Percentiles rank a stretch among this genome's conserved stretches.
phyloP scores from a whole-genome alignment of 2,329 filamentous ascomycete genomes.

The Amylocarpus encephaloides region DNA sequence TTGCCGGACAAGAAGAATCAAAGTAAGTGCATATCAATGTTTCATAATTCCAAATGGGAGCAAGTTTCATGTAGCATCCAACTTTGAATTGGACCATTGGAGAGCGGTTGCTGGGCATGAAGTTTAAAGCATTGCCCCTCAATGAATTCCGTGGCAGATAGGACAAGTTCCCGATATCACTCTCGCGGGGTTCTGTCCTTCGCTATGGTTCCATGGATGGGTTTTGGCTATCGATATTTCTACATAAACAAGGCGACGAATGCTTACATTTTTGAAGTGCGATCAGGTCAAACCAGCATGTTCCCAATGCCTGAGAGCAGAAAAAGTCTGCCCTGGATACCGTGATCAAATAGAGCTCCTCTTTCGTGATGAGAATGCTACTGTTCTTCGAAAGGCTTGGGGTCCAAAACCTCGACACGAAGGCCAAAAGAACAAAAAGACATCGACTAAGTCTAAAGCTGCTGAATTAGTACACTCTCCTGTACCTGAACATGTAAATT shows the following conservation, averaged over 20 bases:
- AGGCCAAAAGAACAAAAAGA: neutral
- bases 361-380: conserved; percentile 50
- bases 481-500: no score
- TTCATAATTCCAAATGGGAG: neutral
- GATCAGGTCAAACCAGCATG: conserved; percentile 46
- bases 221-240: neutral
- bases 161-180: no score
- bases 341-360: conserved; percentile 49
- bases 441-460: neutral
- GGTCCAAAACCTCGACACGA: neutral
- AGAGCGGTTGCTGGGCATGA: neutral
- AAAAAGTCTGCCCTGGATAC: conserved; percentile 46
- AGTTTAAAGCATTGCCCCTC: no score
- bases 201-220: neutral
- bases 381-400: conserved; percentile 45
- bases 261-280: conserved; percentile 35
- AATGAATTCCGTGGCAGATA: no score
- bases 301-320: conserved; percentile 47
- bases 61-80: neutral
- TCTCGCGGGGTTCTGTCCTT: neutral
- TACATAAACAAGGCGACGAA: neutral
- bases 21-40: conserved; percentile 10
- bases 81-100: neutral
- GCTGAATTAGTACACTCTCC: neutral
- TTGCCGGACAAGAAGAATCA: conserved; percentile 23